Conservation (phyloP, 306 rosid species). For the Acacia confusa region DNA sequence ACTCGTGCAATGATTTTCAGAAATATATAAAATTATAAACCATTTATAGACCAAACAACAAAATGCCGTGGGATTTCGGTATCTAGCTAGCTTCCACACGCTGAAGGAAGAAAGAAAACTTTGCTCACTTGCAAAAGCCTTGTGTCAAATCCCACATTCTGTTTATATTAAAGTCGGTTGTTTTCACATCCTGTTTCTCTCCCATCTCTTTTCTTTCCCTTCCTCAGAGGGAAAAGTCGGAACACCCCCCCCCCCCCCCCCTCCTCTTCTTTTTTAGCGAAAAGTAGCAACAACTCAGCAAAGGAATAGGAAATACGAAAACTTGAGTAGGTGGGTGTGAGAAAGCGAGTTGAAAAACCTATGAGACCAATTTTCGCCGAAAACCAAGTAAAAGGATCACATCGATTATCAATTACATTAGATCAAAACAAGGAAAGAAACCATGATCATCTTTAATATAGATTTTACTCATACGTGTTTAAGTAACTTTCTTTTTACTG, state of each 20-base stretch:
- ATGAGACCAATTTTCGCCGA: slow-evolving; percentile 33
- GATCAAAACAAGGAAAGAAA: slow-evolving; percentile 22
- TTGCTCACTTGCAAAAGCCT: slow-evolving; percentile 44
- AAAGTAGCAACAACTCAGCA: slow-evolving; percentile 9
- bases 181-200: neutral
- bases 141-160: slow-evolving; percentile 43
- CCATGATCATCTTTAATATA: neutral
- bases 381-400: slow-evolving; percentile 13
- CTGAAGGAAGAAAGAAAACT: slow-evolving; percentile 40
- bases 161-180: slow-evolving; percentile 58
- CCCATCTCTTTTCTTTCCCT: slow-evolving; percentile 17
- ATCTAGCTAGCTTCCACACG: slow-evolving; percentile 30
- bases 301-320: slow-evolving; percentile 26
- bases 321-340: slow-evolving; percentile 14
- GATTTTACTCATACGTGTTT: too few species aligned
- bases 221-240: slow-evolving; percentile 5
- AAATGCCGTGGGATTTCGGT: slow-evolving; percentile 41
- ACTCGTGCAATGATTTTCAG: slow-evolving; percentile 35
- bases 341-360: slow-evolving; percentile 28
- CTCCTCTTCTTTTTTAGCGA: neutral
- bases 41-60: slow-evolving; percentile 25
- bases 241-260: too few species aligned
- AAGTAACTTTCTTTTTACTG: too few species aligned
- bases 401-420: neutral
- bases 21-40: slow-evolving; percentile 25